Evolutionary conservation across 2,329 filamentous ascomycete species (phyloP).

Genomic region (Neofusicoccum sp.): DNA sequence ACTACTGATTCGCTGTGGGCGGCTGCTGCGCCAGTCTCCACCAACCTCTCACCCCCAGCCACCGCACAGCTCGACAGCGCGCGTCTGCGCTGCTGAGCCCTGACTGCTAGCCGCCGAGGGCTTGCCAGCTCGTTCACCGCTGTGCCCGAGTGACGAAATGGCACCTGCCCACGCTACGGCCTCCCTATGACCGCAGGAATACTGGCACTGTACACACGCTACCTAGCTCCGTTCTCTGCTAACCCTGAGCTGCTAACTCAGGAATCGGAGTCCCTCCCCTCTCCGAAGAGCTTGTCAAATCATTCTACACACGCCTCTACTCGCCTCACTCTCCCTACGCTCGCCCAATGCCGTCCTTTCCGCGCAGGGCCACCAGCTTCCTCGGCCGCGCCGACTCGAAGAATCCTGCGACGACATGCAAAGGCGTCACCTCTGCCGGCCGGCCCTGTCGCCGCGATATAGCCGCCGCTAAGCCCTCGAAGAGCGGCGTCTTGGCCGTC

Average conservation of each 20-base stretch:
- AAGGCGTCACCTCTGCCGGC: constrained; percentile 80
- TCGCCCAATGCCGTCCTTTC: constrained; percentile 5
- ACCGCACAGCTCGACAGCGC: constrained; percentile 9
- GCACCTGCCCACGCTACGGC: neutral
- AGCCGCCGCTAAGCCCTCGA: constrained; percentile 44
- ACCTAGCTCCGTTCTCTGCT: constrained; percentile 3
- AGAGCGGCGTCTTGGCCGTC: constrained; percentile 42
- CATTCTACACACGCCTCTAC: constrained; percentile 20
- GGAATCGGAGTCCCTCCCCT: neutral
- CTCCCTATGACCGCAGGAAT: neutral
- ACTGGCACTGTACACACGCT: no score
- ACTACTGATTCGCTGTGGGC: constrained; percentile 2
- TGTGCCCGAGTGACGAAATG: constrained; percentile 10
- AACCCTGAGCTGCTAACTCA: neutral
- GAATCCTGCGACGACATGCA: constrained; percentile 79
- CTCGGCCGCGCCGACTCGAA: constrained; percentile 73
- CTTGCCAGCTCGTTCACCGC: constrained; percentile 13
- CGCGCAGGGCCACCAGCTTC: constrained; percentile 24
- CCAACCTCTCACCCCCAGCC: neutral
- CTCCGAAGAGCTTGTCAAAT: constrained; percentile 23
- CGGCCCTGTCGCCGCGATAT: constrained; percentile 76
- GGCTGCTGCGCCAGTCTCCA: neutral
- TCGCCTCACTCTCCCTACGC: constrained; percentile 20
- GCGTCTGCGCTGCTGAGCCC: constrained; percentile 4
- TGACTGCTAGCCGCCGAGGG: constrained; percentile 1